These are phyloP conservation scores for Diospyros lotus DNA, from an alignment of 148 eudicot genomes.

Conservation along the genomic window DNA sequence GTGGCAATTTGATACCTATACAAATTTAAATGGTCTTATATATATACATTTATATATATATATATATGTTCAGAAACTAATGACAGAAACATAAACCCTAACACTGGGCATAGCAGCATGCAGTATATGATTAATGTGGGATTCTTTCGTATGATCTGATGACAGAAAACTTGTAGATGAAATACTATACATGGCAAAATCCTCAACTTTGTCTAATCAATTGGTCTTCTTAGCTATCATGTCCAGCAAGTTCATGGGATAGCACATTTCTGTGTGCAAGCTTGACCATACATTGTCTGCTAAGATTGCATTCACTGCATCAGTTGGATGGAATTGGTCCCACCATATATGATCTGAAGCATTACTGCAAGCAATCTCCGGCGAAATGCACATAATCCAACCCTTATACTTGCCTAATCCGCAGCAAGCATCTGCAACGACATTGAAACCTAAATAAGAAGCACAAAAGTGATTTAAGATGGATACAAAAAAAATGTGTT, in stretches of 20 bases:
- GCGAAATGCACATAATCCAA: slow-evolving; percentile 64
- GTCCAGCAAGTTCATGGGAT: slow-evolving; percentile 70
- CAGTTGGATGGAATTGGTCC: slow-evolving; percentile 95
- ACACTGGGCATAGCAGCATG: too few species aligned
- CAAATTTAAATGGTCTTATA: too few species aligned
- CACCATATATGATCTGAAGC: slow-evolving; percentile 89
- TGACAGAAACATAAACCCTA: too few species aligned
- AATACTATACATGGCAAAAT: too few species aligned
- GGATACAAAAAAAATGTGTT: not conserved
- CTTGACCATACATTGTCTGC: slow-evolving; percentile 89
- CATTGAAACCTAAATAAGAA: slow-evolving; percentile 49
- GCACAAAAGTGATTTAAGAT: not conserved
- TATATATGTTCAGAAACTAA: too few species aligned
- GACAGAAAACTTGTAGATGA: too few species aligned
- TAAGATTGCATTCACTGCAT: slow-evolving; percentile 65
- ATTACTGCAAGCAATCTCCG: slow-evolving; percentile 76
- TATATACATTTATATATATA: too few species aligned
- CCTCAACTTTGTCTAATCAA: not conserved
- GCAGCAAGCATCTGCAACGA: slow-evolving; percentile 72
- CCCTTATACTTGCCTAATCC: slow-evolving; percentile 83
- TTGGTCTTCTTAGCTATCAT: slow-evolving; percentile 35
- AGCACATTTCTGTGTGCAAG: slow-evolving; percentile 69
- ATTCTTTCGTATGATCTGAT: too few species aligned
- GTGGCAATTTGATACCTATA: too few species aligned
- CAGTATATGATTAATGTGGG: too few species aligned